Evolutionary conservation across 345 rosid genomes (phyloP), one percentile per base, ranked within the genome.

Genomic region (Aquilaria yunnanensis): DNA sequence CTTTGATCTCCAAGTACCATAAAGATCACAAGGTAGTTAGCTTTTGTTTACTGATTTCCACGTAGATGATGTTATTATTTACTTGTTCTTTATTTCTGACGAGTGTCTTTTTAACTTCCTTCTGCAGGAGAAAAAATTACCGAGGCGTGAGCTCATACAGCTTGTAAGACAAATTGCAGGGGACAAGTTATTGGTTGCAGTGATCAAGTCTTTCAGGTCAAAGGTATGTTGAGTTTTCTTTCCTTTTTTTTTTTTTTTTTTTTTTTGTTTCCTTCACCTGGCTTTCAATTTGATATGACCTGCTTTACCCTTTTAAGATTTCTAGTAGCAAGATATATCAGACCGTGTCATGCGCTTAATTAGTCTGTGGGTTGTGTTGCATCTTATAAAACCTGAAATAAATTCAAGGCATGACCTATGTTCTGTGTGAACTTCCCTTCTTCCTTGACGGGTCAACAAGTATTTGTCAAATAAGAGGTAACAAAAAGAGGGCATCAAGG

Each of bases 131-230:
- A 74, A 67, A 74, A 89, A 85, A 79, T 77, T 92, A 52, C 70
- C 89, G 1, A 74, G 95, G 60, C 74, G 62, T 41, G 89, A 89
- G 32, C 63, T 92, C 12, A 76, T 92, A 41, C 80, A 71, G 34
- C 67, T 76, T 51, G 75, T 87, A 59, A 84, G 98, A 68, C 70
- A 65, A 29, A 68, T 87, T 33, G 82, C 85, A 2, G 96, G 98
- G 61, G 96, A 92, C 74, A 78, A 66, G 64, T 67, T 89, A 71
- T 75, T 92, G 81, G 75, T 81, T 64, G 66, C 80, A 32, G 79
- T 84, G 60, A 89, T 89, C 71, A 87, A 82, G 71, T 72, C 89
- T 53, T 76, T 68, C 56, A 72, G 83, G 74, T 34, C 68, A 48
- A 83, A 85, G 90, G 89, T 71, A 31, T 12, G 45, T 10, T 10